Percentiles rank a stretch among this genome's conserved stretches.
phyloP scores from a whole-genome alignment of 2,329 filamentous ascomycete genomes.

The Juglanconis sp. region DNA sequence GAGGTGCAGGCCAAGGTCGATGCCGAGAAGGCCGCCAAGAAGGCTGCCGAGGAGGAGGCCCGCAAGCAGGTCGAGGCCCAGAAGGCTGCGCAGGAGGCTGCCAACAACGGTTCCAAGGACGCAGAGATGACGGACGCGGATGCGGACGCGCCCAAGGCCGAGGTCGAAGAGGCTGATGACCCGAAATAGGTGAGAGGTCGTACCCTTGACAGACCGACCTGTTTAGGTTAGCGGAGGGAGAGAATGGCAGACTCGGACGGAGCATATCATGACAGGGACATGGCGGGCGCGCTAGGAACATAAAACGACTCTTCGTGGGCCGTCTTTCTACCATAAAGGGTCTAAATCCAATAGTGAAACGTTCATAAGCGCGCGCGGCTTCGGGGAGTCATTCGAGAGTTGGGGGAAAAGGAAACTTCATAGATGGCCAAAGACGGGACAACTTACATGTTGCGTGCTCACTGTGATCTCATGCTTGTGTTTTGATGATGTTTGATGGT shows the following conservation, averaged over 20 bases:
- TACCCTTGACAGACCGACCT: not conserved
- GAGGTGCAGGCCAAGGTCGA: slow-evolving; percentile 73
- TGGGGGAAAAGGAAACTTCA: no score
- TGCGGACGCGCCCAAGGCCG: slow-evolving; percentile 50
- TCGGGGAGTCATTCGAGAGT: no score
- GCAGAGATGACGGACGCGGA: slow-evolving; percentile 65
- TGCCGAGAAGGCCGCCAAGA: slow-evolving; percentile 74
- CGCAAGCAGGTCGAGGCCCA: slow-evolving; percentile 52
- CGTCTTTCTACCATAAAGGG: no score
- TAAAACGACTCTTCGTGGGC: no score
- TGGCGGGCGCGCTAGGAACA: no score
- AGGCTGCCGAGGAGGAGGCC: slow-evolving; percentile 55
- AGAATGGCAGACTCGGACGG: not conserved
- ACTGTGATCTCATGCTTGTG: no score
- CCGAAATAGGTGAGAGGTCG: slow-evolving; percentile 21
- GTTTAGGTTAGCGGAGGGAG: not conserved
- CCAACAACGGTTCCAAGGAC: slow-evolving; percentile 40
- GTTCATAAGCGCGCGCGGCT: no score
- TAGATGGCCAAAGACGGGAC: no score
- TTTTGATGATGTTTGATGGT: no score
- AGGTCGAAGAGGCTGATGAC: slow-evolving; percentile 44
- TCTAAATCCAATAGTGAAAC: no score
- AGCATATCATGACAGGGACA: not conserved
- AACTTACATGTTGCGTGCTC: no score
- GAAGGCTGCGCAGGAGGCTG: slow-evolving; percentile 42